A percentile compares a stretch with the other conserved stretches of the same genome.
Evolutionary conservation across 495 filamentous ascomycete genomes (phyloP).

Genomic region (Xylaria telfairii): DNA sequence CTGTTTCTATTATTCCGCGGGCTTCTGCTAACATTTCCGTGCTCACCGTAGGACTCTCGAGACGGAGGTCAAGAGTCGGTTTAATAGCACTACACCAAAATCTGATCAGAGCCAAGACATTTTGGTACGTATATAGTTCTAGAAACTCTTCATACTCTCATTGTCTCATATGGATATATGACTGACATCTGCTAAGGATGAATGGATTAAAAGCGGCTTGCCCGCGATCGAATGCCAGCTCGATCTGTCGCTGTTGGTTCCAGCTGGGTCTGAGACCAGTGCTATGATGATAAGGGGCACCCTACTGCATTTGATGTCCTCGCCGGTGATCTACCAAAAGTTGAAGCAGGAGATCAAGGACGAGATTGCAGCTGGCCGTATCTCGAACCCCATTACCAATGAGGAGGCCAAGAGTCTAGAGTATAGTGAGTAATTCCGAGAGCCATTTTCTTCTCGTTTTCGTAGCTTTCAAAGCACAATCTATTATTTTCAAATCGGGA

Average conservation of each 20-base stretch:
- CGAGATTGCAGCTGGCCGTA: conserved; percentile 36
- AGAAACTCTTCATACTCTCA: no score
- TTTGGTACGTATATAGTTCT: not conserved
- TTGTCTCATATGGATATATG: not conserved
- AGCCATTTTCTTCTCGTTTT: not conserved
- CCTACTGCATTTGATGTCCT: conserved; percentile 55
- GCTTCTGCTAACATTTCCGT: not conserved
- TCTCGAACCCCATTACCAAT: conserved; percentile 42
- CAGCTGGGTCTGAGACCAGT: conserved; percentile 67
- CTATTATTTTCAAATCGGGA: no score
- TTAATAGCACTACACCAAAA: not conserved
- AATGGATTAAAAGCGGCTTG: conserved; percentile 42
- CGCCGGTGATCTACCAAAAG: conserved; percentile 52
- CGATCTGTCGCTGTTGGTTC: conserved; percentile 43
- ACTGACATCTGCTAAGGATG: conserved; percentile 27
- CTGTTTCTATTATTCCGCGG: not conserved
- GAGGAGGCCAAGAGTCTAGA: conserved; percentile 50
- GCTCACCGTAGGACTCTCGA: not conserved
- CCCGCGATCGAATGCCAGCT: conserved; percentile 38
- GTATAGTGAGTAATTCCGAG: conserved; percentile 31
- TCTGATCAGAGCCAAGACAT: not conserved
- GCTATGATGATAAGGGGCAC: conserved; percentile 62
- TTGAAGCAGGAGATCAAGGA: conserved; percentile 63
- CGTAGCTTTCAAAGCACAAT: not conserved
- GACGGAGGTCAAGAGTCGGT: not conserved